These are phyloP conservation scores for Aspergillus wentii DNA, from an alignment of 495 filamentous ascomycete species.

Conservation along the genomic window DNA sequence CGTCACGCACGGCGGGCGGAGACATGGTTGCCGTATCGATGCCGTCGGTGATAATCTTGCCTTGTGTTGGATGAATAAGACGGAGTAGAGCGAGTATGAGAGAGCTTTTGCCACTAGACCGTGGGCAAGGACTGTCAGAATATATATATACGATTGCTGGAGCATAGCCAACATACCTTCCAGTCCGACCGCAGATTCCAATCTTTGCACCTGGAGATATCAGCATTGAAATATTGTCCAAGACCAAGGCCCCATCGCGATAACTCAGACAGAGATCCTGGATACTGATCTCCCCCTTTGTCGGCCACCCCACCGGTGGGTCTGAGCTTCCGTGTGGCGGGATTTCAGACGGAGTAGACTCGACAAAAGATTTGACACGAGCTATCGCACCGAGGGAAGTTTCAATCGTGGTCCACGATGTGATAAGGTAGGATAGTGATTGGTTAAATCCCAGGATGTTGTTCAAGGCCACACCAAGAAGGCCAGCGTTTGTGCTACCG, in stretches of 20 bases:
- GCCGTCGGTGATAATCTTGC: conserved; percentile 41
- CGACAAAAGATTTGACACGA: conserved; percentile 22
- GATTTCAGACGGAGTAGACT: conserved; percentile 16
- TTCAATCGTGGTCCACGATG: conserved; percentile 21
- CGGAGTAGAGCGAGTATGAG: conserved; percentile 36
- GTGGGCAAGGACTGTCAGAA: too few relatives aligned
- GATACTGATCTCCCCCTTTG: conserved; percentile 10
- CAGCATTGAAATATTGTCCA: background rate
- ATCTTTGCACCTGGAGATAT: conserved; percentile 31
- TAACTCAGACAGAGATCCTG: conserved; percentile 4
- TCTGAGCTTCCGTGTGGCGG: conserved; percentile 6
- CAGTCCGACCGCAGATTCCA: conserved; percentile 42
- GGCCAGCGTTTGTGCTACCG: conserved; percentile 10
- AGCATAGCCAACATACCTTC: conserved; percentile 32
- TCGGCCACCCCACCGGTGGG: conserved; percentile 14
- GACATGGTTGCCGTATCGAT: conserved; percentile 34
- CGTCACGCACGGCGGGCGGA: conserved; percentile 20
- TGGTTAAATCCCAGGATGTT: conserved; percentile 28
- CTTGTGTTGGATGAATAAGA: conserved; percentile 26
- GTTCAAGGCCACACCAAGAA: conserved; percentile 25
- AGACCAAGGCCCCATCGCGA: background rate
- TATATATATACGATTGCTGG: too few relatives aligned
- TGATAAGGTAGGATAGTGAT: conserved; percentile 17
- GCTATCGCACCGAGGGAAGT: conserved; percentile 28
- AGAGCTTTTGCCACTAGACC: conserved; percentile 35